Conservation (phyloP, 2,329 filamentous ascomycete genomes). For the Colletotrichum sublineola region DNA sequence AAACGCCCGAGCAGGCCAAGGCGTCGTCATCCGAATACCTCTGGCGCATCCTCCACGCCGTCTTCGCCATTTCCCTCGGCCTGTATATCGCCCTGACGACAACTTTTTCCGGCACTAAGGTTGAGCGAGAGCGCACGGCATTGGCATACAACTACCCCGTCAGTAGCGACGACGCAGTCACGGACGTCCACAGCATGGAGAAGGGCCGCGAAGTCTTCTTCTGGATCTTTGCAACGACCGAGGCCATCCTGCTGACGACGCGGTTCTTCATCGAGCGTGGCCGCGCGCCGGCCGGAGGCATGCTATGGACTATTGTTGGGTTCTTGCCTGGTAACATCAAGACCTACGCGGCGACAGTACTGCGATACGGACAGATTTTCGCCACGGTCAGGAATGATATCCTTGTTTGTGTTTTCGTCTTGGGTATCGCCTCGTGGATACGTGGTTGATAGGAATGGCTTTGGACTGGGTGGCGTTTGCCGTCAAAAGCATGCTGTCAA, state of each 20-base stretch:
- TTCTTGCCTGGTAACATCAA: conserved; percentile 76
- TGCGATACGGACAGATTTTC: conserved; percentile 79
- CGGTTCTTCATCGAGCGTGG: conserved; percentile 78
- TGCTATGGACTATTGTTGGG: conserved; percentile 72
- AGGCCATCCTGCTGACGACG: conserved; percentile 78
- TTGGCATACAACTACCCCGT: conserved; percentile 51
- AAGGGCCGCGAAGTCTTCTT: conserved; percentile 71
- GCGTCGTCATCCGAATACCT: conserved; percentile 58
- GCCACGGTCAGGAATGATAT: conserved; percentile 79
- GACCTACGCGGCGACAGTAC: conserved; percentile 70
- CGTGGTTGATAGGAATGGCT: conserved; percentile 43
- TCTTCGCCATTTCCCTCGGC: conserved; percentile 78
- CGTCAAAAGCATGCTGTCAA: neutral
- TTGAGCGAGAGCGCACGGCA: conserved; percentile 65
- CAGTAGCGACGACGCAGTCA: conserved; percentile 47
- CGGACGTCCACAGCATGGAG: conserved; percentile 48
- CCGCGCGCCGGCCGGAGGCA: conserved; percentile 68
- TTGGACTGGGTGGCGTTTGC: neutral
- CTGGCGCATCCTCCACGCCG: conserved; percentile 81
- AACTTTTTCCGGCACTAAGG: conserved; percentile 75
- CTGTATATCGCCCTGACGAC: conserved; percentile 78
- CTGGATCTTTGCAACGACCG: conserved; percentile 83
- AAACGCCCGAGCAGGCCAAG: conserved; percentile 51
- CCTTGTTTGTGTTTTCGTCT: conserved; percentile 81
- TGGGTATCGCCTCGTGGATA: conserved; percentile 70